These are phyloP conservation scores for Chlorella sp. DNA, from an alignment of 139 green algal species.

Conservation along the genomic window DNA sequence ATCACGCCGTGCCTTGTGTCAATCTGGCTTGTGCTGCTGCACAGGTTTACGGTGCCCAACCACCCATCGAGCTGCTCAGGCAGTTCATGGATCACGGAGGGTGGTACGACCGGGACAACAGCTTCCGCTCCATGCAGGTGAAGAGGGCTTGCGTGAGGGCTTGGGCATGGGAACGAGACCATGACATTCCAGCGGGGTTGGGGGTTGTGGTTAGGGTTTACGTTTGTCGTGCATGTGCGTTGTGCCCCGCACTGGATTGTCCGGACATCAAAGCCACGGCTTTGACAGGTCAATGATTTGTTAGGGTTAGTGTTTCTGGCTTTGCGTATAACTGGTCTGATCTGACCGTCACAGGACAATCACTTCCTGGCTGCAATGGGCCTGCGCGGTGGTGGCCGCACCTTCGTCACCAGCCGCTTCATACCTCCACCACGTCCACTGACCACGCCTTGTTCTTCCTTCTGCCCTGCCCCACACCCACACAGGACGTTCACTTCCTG, in stretches of 20 bases:
- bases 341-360: conserved; percentile 3
- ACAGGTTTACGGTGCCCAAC: conserved; percentile 78
- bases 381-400: conserved; percentile 58
- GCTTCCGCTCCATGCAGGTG: conserved; percentile 55
- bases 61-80: conserved; percentile 75
- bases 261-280: too few relatives aligned
- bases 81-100: conserved; percentile 76
- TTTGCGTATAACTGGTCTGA: too few relatives aligned
- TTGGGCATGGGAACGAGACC: neutral
- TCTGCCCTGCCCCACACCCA: too few relatives aligned
- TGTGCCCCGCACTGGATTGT: too few relatives aligned
- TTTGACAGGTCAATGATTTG: too few relatives aligned
- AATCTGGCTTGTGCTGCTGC: too few relatives aligned
- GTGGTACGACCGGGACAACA: conserved; percentile 68
- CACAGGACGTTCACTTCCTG: conserved; percentile 8
- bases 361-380: conserved; percentile 49
- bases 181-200: too few relatives aligned
- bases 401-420: conserved; percentile 51
- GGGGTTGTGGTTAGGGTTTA: too few relatives aligned
- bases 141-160: neutral
- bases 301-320: too few relatives aligned
- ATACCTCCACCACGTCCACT: conserved; percentile 54
- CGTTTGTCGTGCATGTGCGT: too few relatives aligned
- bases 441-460: too few relatives aligned
- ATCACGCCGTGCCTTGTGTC: too few relatives aligned